phyloP scores from a whole-genome alignment of 371 early-diverging fungal species.

The Parasitella parasitica region DNA sequence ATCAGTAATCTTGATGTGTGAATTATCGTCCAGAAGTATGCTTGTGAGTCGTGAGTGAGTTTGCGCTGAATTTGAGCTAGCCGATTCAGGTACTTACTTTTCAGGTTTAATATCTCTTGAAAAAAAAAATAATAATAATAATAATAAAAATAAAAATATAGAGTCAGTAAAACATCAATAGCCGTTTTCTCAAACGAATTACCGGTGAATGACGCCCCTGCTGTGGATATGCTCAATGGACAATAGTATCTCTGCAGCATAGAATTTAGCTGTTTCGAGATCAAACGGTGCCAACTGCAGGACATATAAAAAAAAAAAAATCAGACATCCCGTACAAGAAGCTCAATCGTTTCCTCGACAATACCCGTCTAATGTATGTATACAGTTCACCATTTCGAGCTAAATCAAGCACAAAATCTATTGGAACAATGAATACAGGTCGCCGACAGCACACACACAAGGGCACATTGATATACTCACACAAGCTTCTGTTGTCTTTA shows the following conservation, averaged over 20 bases:
- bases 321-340: not conserved
- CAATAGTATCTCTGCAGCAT: slow-evolving; percentile 84
- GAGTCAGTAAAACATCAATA: not conserved
- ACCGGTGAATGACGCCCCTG: slow-evolving; percentile 80
- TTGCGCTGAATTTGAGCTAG: too few relatives aligned
- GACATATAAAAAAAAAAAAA: not conserved
- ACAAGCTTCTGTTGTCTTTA: slow-evolving; percentile 88
- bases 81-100: too few relatives aligned
- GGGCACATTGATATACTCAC: too few relatives aligned
- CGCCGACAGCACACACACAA: too few relatives aligned
- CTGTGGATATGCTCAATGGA: slow-evolving; percentile 87
- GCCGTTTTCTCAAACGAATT: not conserved
- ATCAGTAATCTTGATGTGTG: slow-evolving; percentile 95
- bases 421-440: not conserved
- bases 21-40: slow-evolving; percentile 77
- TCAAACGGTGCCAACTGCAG: slow-evolving; percentile 71
- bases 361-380: slow-evolving; percentile 68
- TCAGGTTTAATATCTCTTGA: slow-evolving; percentile 86
- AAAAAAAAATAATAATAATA: too few relatives aligned
- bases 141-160: too few relatives aligned
- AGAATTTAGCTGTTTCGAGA: slow-evolving; percentile 71
- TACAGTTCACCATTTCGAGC: slow-evolving; percentile 92
- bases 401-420: slow-evolving; percentile 87
- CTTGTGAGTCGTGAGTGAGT: slow-evolving; percentile 27
- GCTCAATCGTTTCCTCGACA: not conserved